Evolutionary conservation across 441 rosid species (phyloP).

Genomic region (Eruca vesicaria): DNA sequence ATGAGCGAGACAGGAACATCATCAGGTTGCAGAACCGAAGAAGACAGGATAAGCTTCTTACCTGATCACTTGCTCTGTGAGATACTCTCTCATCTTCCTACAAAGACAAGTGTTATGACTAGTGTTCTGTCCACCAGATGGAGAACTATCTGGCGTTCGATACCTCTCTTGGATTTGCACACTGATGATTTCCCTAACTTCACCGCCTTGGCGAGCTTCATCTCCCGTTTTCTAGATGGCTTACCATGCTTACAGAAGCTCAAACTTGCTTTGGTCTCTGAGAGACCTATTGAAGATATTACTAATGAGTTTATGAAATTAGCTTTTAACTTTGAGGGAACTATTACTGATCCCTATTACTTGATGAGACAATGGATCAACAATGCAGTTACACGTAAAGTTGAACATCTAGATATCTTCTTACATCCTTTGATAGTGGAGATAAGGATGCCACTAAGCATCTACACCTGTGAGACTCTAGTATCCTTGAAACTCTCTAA

Average conservation of each 20-base stretch:
- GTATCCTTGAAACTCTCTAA: too few relatives aligned
- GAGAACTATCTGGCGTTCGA: background rate
- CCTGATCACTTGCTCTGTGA: background rate
- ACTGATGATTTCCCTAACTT: background rate
- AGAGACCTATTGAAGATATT: background rate
- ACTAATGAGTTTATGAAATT: background rate
- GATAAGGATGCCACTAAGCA: too few relatives aligned
- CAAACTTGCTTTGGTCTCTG: background rate
- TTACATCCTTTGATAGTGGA: background rate
- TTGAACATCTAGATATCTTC: background rate
- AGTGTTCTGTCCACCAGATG: conserved; percentile 4
- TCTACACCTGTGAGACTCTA: too few relatives aligned
- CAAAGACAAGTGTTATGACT: background rate
- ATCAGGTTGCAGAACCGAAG: background rate
- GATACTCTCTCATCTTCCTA: conserved; percentile 3
- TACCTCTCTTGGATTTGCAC: background rate
- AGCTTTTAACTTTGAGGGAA: background rate
- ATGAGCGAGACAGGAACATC: background rate
- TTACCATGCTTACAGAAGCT: background rate
- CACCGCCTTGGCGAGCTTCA: background rate
- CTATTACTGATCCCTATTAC: background rate
- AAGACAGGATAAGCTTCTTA: conserved; percentile 11
- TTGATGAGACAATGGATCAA: background rate
- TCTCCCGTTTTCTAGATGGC: background rate
- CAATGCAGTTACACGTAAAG: background rate